Evolutionary conservation across 1,284 basidiomycete genomes (phyloP), one percentile per base, ranked within the genome.

Genomic region (Rhodotorula glutinis): DNA sequence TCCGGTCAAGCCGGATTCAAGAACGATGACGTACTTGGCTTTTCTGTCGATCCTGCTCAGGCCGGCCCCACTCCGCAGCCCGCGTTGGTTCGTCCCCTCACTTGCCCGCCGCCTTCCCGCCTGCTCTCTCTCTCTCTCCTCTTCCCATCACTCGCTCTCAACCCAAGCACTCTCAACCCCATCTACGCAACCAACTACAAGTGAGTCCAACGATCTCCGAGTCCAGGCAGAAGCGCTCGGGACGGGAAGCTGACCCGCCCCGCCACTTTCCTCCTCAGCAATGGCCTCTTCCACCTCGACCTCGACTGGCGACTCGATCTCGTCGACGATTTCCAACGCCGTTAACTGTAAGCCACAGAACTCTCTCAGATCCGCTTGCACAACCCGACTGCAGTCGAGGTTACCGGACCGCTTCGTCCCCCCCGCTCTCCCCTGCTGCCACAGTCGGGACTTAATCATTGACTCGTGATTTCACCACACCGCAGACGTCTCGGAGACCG

Each of bases 401-500:
- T 43, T 43, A 43, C 41, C n/a, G n/a, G n/a, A n/a, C n/a, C n/a
- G n/a, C n/a, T n/a, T n/a, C n/a, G n/a, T n/a, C n/a, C n/a, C n/a
- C n/a, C n/a, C n/a, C n/a, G n/a, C n/a, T n/a, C n/a, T n/a, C n/a
- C n/a, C n/a, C n/a, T n/a, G n/a, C n/a, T n/a, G n/a, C n/a, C n/a
- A n/a, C n/a, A n/a, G n/a, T n/a, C n/a, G n/a, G n/a, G n/a, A n/a
- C n/a, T n/a, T n/a, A n/a, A n/a, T n/a, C n/a, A n/a, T n/a, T n/a
- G n/a, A n/a, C n/a, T n/a, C n/a, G n/a, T n/a, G n/a, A n/a, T n/a
- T n/a, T n/a, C n/a, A n/a, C n/a, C n/a, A n/a, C n/a, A n/a, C 47
- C 38, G 60, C 57, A 57, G 62, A 65, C 67, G 69, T 60, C 30
- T 29, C 53, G 19, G 66, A 70, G 60, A 59, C 66, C 14, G 66